Base-by-base conservation (phyloP, 129 eudicot genomes). In the Tagetes patula region DNA sequence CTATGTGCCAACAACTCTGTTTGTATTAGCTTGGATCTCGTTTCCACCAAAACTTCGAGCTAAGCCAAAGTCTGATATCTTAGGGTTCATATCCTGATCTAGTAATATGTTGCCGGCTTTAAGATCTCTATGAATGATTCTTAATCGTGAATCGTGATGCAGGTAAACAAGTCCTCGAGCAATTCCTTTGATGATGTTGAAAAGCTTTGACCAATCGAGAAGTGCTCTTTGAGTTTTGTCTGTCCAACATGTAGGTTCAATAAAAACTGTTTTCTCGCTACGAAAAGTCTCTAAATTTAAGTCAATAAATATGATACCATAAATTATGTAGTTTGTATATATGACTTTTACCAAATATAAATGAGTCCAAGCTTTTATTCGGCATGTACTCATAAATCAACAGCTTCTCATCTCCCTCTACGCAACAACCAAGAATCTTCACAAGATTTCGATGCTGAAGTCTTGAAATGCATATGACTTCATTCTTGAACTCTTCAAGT, bases 371-470 rank as follows among this genome's bases (percentile, higher is more conserved):
- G 27, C 27, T 20, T 20, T 20, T 20, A 20, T 20, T 20, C 27
- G 27, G 27, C 27, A 20, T 20, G 27, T 20, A 20, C 27, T 20
- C 27, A 20, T 20, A 20, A 20, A 20, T 20, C 27, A 20, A 20
- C 20, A 81, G 43, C 66, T 55, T 79, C 61, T 83, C 87, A 6
- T 80, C 79, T 52, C 79, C 76, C 3, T 83, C 49, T 34, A 80
- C 58, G 74, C 87, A 71, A 62, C 72, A 83, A 58, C 87, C 87
- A 14, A 83, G 70, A 47, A 80, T 84, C 75, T 50, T 75, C 45
- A 83, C 87, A 68, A 83, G 87, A 83, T 83, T 83, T 10, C 82
- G 75, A 27, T 83, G 87, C 40, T 83, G 87, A 30, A 80, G 84
- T 65, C 76, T 76, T 38, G 75, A 78, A 46, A 81, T 81, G 67